Conservation (phyloP, 1,284 basidiomycete species). For the Malassezia sympodialis region DNA sequence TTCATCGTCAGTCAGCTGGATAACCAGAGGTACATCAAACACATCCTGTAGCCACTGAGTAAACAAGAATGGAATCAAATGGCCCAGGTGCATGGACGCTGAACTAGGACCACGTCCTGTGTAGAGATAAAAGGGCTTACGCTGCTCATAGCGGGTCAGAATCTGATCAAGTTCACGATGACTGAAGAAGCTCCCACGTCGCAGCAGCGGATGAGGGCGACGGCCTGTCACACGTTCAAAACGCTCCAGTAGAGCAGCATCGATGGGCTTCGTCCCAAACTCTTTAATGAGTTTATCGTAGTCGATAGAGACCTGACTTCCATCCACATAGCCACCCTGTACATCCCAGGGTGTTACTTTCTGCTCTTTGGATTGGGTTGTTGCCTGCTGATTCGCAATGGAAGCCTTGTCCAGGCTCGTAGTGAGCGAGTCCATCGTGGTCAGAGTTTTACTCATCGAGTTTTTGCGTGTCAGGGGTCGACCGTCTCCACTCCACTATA, state of each 20-base stretch:
- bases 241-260: conserved; percentile 66
- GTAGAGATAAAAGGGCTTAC: conserved; percentile 95
- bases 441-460: conserved; percentile 3
- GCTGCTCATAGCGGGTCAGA: conserved; percentile 86
- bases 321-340: conserved; percentile 83
- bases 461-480: not conserved
- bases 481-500: not conserved
- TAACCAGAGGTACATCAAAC: conserved; percentile 83
- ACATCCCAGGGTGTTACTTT: conserved; percentile 97
- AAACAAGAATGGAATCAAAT: conserved; percentile 94
- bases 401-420: conserved; percentile 26
- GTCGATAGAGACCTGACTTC: conserved; percentile 64
- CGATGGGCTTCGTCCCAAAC: conserved; percentile 80
- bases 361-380: conserved; percentile 2
- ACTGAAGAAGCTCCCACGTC: conserved; percentile 92
- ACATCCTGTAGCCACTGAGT: conserved; percentile 99
- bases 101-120: conserved; percentile 93
- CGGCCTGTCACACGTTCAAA: conserved; percentile 86
- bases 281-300: conserved; percentile 91
- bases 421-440: conserved; percentile 25
- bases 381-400: conserved; percentile 15
- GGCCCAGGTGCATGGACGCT: conserved; percentile 94
- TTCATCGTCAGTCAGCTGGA: conserved; percentile 96
- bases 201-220: conserved; percentile 77
- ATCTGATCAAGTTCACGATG: conserved; percentile 93